phyloP scores from a whole-genome alignment of 257 asterid genomes.

The Gentiana macrophylla region DNA sequence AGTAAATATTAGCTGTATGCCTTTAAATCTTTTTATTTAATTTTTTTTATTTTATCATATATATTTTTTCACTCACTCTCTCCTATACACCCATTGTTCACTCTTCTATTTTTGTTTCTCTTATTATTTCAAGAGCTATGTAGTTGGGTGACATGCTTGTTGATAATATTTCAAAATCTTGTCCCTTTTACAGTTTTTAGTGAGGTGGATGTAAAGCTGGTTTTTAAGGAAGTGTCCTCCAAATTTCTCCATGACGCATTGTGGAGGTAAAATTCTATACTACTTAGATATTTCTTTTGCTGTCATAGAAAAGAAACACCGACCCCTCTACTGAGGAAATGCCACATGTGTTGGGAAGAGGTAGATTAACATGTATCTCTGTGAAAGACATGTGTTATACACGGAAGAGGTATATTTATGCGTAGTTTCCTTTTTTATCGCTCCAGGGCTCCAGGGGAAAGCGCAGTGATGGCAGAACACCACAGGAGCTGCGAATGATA shows the following conservation, averaged over 20 bases:
- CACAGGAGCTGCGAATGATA: conserved; percentile 64
- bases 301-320: too few relatives aligned
- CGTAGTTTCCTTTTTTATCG: neutral
- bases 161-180: conserved; percentile 5
- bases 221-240: conserved; percentile 80
- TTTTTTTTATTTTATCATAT: too few relatives aligned
- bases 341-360: too few relatives aligned
- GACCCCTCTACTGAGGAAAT: too few relatives aligned
- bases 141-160: neutral
- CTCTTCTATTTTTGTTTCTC: neutral
- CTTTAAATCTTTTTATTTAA: too few relatives aligned
- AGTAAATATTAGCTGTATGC: neutral
- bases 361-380: too few relatives aligned
- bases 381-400: too few relatives aligned
- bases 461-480: conserved; percentile 88
- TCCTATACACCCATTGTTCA: too few relatives aligned
- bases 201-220: conserved; percentile 94
- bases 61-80: too few relatives aligned
- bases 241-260: conserved; percentile 71
- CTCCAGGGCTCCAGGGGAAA: conserved; percentile 50
- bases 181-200: conserved; percentile 37
- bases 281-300: too few relatives aligned
- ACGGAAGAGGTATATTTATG: too few relatives aligned
- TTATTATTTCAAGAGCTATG: neutral
- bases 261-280: conserved; percentile 56